These are phyloP conservation scores for Ogataea paraovalis DNA, from an alignment of 805 yeast species.

Conservation along the genomic window DNA sequence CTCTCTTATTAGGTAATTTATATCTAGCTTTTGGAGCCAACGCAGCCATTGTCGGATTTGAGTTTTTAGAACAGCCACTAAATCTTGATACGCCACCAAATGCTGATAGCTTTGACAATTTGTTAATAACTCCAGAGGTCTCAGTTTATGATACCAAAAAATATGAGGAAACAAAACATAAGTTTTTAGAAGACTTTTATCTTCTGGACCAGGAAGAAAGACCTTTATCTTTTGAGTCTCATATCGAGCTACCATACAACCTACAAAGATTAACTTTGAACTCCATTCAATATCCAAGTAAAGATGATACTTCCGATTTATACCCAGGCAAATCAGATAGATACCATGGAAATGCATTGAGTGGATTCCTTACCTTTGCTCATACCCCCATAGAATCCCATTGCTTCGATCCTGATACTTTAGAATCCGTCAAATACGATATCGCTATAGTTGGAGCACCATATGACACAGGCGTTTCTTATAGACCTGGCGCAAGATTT, in stretches of 20 bases:
- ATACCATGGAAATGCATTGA: conserved; percentile 19
- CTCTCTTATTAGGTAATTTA: too few relatives aligned
- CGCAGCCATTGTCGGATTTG: too few relatives aligned
- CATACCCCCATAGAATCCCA: conserved; percentile 14
- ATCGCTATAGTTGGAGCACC: conserved; percentile 56
- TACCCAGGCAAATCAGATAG: conserved; percentile 19
- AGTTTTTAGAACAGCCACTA: not conserved
- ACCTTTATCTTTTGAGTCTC: conserved; percentile 5
- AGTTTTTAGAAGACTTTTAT: conserved; percentile 18
- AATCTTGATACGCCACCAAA: not conserved
- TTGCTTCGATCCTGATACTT: conserved; percentile 13
- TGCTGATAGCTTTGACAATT: not conserved
- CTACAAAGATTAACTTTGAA: conserved; percentile 6
- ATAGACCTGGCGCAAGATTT: conserved; percentile 53
- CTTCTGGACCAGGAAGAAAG: conserved; percentile 9
- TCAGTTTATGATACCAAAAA: conserved; percentile 1
- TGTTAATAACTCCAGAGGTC: not conserved
- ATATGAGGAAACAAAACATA: conserved; percentile 14
- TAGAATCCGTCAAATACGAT: conserved; percentile 29
- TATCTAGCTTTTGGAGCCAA: too few relatives aligned
- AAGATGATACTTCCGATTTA: conserved; percentile 20
- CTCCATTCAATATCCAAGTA: conserved; percentile 13
- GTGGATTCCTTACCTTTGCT: conserved; percentile 18
- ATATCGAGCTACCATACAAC: conserved; percentile 9
- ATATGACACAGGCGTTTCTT: conserved; percentile 51